Evolutionary conservation across 2,329 filamentous ascomycete genomes (phyloP).

Genomic region (Arthrobotrys conoides): DNA sequence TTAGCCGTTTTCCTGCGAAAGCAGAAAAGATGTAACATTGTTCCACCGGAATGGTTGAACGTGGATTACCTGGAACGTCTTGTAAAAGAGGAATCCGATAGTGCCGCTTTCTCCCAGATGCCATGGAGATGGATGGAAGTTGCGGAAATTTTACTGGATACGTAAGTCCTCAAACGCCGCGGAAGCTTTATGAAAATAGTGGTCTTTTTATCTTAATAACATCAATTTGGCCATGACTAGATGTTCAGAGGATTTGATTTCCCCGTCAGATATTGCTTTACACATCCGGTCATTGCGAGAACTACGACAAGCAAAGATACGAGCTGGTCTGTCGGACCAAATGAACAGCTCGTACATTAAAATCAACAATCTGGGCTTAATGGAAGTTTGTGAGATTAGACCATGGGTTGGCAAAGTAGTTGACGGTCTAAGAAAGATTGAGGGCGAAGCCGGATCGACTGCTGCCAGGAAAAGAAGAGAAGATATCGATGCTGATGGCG

Average conservation of each 20-base stretch:
- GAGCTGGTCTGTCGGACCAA: slow-evolving; percentile 79
- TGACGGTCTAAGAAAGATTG: slow-evolving; percentile 87
- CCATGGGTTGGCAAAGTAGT: slow-evolving; percentile 88
- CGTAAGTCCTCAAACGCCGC: slow-evolving; percentile 67
- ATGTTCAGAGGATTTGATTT: slow-evolving; percentile 50
- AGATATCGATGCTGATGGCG: slow-evolving; percentile 42
- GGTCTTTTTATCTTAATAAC: not conserved
- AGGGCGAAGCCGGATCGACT: slow-evolving; percentile 67
- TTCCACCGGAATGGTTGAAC: slow-evolving; percentile 90
- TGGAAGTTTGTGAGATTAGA: slow-evolving; percentile 91
- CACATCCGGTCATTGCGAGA: slow-evolving; percentile 80
- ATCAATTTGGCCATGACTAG: slow-evolving; percentile 77
- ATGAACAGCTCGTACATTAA: slow-evolving; percentile 60
- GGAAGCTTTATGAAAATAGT: slow-evolving; percentile 67
- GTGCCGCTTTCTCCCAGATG: slow-evolving; percentile 81
- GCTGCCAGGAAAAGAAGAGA: slow-evolving; percentile 44
- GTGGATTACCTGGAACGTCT: slow-evolving; percentile 81
- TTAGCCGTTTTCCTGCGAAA: slow-evolving; percentile 94
- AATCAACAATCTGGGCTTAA: slow-evolving; percentile 85
- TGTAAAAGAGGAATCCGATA: slow-evolving; percentile 83
- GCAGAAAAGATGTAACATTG: slow-evolving; percentile 91
- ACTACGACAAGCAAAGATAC: slow-evolving; percentile 89
- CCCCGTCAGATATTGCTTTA: slow-evolving; percentile 48
- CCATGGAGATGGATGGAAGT: slow-evolving; percentile 98
- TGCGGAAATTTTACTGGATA: slow-evolving; percentile 84